Base-by-base conservation (phyloP, 306 rosid genomes). In the Medicago arabica region DNA sequence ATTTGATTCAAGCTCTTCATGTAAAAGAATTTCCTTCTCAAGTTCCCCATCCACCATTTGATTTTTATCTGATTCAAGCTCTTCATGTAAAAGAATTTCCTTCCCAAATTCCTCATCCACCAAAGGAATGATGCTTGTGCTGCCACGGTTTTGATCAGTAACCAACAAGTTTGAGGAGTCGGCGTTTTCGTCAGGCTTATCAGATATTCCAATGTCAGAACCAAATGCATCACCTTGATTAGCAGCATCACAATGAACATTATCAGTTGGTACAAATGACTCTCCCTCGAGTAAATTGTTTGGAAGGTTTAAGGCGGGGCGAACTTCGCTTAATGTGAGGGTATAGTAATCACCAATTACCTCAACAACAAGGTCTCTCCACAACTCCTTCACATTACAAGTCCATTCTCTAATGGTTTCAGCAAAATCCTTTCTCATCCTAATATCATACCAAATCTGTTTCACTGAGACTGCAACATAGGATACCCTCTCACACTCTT, bases 371-470 rank as follows among this genome's bases (percentile, higher is more conserved):
- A 84, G 74, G 65, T 67, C 86, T 79, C 82, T 84, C 99, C 97
- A 95, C 81, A 86, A 67, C 12, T 90, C 81, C 23, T 82, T 88
- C 80, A n/a, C 67, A 10, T 72, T 76, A 77, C 80, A 84, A 68
- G 92, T 85, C 97, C 99, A 95, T 55, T 95, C 92, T 61, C 71
- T 70, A 39, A 89, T 76, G 67, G 87, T 74, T 62, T 78, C 79
- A 41, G 25, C 16, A 71, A 90, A 95, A 28, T 68, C 90, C 10
- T 78, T 40, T 57, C 80, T 86, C 4, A 59, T 71, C 54, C 91
- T 81, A 69, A 86, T 53, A 17, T 90, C 99, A 80, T 89, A 95
- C 97, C 97, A 95, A 39, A 95, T 71, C 68, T 95, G 99, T 92
- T 86, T 89, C 28, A 84, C 40, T 1, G 99, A 95, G 38, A 86